Conservation (phyloP, 2,329 filamentous ascomycete species). For the Exophiala aquamarina region DNA sequence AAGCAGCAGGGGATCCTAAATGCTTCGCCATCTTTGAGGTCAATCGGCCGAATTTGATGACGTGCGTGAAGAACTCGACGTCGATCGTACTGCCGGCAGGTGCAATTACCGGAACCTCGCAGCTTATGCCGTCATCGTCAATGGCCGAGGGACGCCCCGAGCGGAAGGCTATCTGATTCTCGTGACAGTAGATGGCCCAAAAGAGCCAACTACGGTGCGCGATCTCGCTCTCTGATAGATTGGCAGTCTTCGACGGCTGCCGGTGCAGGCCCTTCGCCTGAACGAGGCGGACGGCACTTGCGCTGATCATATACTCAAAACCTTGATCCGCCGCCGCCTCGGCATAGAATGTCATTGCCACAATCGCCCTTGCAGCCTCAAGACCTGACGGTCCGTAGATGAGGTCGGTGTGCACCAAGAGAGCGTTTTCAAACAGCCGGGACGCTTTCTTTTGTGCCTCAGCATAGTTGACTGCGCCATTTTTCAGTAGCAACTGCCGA, state of each 20-base stretch:
- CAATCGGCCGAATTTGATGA: neutral
- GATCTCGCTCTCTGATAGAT: neutral
- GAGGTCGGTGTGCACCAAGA: slow-evolving; percentile 8
- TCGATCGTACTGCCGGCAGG: slow-evolving; percentile 6
- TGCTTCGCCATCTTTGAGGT: neutral
- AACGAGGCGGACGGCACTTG: slow-evolving; percentile 3
- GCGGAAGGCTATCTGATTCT: slow-evolving; percentile 2
- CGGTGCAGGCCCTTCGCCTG: slow-evolving; percentile 5
- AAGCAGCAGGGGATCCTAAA: neutral
- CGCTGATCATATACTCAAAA: slow-evolving; percentile 9
- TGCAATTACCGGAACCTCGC: neutral
- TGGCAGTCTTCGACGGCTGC: neutral
- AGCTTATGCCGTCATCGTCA: slow-evolving; percentile 7
- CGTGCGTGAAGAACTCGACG: slow-evolving; percentile 1
- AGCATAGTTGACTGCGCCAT: slow-evolving; percentile 1
- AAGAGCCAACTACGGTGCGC: slow-evolving; percentile 4
- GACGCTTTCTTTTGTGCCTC: slow-evolving; percentile 1
- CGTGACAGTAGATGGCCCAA: slow-evolving; percentile 5
- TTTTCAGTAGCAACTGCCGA: neutral
- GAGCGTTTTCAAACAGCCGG: slow-evolving; percentile 11
- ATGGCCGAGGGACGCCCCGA: slow-evolving; percentile 4
- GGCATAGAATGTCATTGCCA: slow-evolving; percentile 6
- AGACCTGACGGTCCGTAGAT: slow-evolving; percentile 9
- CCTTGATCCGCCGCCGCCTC: neutral
- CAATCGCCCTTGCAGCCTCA: slow-evolving; percentile 9